Evolutionary conservation across 2,329 filamentous ascomycete species (phyloP), one percentile per base, ranked within the genome.

Genomic region (Arthrocladium fulminans): DNA sequence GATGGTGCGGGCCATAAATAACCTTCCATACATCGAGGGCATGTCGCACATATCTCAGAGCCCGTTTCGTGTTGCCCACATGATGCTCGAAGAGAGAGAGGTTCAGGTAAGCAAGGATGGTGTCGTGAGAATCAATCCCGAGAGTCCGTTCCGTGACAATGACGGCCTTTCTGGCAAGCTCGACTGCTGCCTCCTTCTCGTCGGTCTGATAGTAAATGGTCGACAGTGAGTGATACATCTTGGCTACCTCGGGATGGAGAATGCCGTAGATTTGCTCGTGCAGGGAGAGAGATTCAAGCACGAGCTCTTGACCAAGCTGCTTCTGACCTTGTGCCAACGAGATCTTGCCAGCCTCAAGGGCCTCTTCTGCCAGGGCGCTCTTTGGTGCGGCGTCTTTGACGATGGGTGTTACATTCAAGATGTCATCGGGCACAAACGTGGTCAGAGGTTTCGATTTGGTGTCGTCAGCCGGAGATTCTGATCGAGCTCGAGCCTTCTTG

Each of bases 201-300:
- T 97, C 92, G n/a, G 95, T 79, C 65, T 94, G 86, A 68, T 94
- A 97, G 72, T 96, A 96, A 48, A 97, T 77, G 75, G 94, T 95
- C 2, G 92, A 95, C 39, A 98, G 70, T 45, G 86, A 88, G 68
- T 95, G 90, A 73, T 98, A 98, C 23, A 94, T 85, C 55, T 89
- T 83, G 40, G 90, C 92, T 51, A 97, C 90, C 69, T 98, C 92
- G 1, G 92, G 89, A 64, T 98, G 92, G 22, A 98, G 76, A 49
- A 97, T 94, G 52, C 92, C 92, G 61, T 98, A 98, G 58, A 98
- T 97, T 67, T 98, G 92, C 73, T 98, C 92, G 62, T 98, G 90
- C 37, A 98, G 74, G 39, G 92, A 95, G 52, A 98, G 73, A 30
- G 89, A 96, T 68, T 98, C 92, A n/a, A 97, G 73, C 24, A 98